phyloP scores from a whole-genome alignment of 352 stramenopile species.

The Pythium sukuiense region DNA sequence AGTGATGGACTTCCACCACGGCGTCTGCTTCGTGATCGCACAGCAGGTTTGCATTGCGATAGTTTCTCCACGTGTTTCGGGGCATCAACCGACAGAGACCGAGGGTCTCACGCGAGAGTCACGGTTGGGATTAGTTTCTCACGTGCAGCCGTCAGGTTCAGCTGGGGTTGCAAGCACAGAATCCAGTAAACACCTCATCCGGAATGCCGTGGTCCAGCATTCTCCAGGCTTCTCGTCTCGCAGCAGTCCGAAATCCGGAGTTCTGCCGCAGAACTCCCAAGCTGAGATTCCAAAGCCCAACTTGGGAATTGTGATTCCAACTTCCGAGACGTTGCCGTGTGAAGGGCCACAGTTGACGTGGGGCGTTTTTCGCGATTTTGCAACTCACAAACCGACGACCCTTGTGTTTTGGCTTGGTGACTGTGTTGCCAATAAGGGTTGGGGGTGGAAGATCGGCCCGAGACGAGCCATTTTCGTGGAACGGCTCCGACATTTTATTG shows the following conservation, averaged over 20 bases:
- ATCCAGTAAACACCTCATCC: not conserved
- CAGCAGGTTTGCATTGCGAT: not conserved
- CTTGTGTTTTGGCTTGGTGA: not conserved
- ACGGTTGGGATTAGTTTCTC: not conserved
- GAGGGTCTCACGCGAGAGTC: not conserved
- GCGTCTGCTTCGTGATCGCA: not conserved
- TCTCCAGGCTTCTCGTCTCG: not conserved
- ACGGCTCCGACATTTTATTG: conserved; percentile 1
- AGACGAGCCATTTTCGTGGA: conserved; percentile 24
- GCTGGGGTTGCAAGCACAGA: not conserved
- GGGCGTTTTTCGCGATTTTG: not conserved
- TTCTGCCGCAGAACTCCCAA: too few species aligned
- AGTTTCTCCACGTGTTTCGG: not conserved
- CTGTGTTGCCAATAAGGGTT: conserved; percentile 8
- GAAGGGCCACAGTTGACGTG: not conserved
- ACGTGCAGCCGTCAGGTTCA: not conserved
- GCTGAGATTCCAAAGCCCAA: too few species aligned
- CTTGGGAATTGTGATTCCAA: not conserved
- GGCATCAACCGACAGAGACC: not conserved
- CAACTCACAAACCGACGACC: not conserved
- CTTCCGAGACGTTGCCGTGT: not conserved
- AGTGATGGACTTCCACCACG: not conserved
- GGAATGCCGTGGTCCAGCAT: not conserved
- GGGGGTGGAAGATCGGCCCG: conserved; percentile 6
- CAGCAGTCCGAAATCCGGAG: not conserved